Percentiles rank a stretch among this genome's conserved stretches.
phyloP scores from a whole-genome alignment of 768 basidiomycete genomes.

The Termitomyces eurrhizus region DNA sequence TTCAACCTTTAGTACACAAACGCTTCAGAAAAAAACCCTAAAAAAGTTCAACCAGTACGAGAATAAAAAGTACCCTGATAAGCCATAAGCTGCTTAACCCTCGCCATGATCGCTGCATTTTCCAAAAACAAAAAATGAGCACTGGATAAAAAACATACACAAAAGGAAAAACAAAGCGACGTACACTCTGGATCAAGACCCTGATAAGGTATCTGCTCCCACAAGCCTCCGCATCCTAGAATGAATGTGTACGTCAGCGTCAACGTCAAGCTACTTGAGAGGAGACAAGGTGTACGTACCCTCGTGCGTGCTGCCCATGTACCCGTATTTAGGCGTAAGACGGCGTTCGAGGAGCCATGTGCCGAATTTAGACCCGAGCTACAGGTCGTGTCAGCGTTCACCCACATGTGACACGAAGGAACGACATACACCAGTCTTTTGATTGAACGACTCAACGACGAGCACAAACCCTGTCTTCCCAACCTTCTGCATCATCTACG shows the following conservation, averaged over 20 bases:
- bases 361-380: conserved; percentile 83
- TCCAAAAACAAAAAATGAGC: no score
- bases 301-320: conserved; percentile 79
- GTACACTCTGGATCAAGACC: conserved; percentile 74
- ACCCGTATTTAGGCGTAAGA: conserved; percentile 75
- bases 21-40: no score
- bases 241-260: conserved; percentile 2
- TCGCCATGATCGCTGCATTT: conserved; percentile 45
- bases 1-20: not conserved
- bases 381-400: conserved; percentile 1
- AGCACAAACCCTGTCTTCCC: conserved; percentile 76
- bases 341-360: no score
- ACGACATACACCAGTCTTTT: conserved; percentile 70
- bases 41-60: no score
- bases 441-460: conserved; percentile 82
- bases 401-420: no score
- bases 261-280: not conserved
- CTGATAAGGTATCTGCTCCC: conserved; percentile 83
- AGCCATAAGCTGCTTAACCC: conserved; percentile 49
- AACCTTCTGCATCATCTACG: conserved; percentile 60
- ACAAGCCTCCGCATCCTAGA: conserved; percentile 61
- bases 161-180: conserved; percentile 25
- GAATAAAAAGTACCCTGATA: no score
- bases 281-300: conserved; percentile 30
- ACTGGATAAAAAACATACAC: no score